phyloP scores from a whole-genome alignment of 208 protist species.

The Acanthamoeba sp. region DNA sequence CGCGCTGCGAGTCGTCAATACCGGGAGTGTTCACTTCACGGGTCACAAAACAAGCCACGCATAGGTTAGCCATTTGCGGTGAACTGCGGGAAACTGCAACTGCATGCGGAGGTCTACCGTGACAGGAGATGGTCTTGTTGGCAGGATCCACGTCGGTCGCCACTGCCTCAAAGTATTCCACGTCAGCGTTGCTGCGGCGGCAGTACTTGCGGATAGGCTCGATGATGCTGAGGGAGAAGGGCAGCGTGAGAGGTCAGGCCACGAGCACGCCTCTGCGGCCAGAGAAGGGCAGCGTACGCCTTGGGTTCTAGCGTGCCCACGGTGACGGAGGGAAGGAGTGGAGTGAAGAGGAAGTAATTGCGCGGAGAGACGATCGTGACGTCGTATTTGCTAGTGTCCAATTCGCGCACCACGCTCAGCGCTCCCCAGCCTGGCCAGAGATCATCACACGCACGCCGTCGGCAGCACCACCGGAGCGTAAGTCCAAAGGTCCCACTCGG shows the following conservation, averaged over 20 bases:
- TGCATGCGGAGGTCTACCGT: background rate
- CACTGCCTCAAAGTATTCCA: slow-evolving; percentile 77
- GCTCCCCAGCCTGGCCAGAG: background rate
- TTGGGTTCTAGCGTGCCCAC: slow-evolving; percentile 62
- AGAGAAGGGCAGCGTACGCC: background rate
- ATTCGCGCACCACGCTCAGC: slow-evolving; percentile 9
- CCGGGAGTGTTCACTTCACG: slow-evolving; percentile 46
- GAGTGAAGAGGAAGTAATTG: slow-evolving; percentile 89
- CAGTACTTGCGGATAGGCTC: slow-evolving; percentile 71
- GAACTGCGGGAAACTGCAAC: background rate
- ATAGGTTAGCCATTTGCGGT: background rate
- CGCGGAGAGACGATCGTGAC: slow-evolving; percentile 76
- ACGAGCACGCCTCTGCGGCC: background rate
- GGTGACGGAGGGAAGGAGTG: slow-evolving; percentile 82
- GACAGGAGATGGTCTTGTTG: slow-evolving; percentile 17
- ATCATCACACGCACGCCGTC: background rate
- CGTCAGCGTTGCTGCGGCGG: slow-evolving; percentile 9
- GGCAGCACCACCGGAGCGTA: background rate
- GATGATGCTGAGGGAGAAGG: slow-evolving; percentile 33
- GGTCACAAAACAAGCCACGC: background rate
- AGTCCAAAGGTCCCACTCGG: background rate
- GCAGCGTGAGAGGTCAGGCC: background rate
- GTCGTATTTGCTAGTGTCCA: slow-evolving; percentile 31
- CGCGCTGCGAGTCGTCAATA: background rate
- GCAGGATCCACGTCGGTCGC: slow-evolving; percentile 66